phyloP scores from a whole-genome alignment of 2,329 filamentous ascomycete species.

The Xylogone sp. region DNA sequence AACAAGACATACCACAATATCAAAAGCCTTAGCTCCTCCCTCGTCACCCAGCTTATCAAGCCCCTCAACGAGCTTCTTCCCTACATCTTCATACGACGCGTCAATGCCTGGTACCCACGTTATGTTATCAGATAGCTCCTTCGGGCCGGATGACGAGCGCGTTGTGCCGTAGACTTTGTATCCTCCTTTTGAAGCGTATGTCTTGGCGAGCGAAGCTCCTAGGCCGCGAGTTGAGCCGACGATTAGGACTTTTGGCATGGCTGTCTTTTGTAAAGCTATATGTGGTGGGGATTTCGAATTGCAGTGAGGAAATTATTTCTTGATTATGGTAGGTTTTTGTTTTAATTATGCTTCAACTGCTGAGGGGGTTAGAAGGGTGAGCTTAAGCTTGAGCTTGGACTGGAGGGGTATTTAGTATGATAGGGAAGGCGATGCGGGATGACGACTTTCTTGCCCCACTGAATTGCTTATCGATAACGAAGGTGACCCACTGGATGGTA shows the following conservation, averaged over 20 bases:
- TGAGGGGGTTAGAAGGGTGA: no score
- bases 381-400: no score
- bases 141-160: constrained; percentile 42
- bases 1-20: constrained; percentile 37
- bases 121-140: constrained; percentile 37
- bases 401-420: no score
- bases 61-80: constrained; percentile 41
- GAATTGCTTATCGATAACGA: background rate
- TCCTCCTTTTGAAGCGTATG: constrained; percentile 46
- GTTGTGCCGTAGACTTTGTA: constrained; percentile 58
- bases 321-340: no score
- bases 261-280: no score
- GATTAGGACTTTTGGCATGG: constrained; percentile 52
- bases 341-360: no score
- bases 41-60: constrained; percentile 30
- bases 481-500: background rate
- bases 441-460: background rate
- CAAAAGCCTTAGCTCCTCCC: constrained; percentile 32
- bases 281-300: no score
- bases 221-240: constrained; percentile 67
- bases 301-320: no score
- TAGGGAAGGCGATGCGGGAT: no score
- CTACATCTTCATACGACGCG: constrained; percentile 44
- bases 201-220: constrained; percentile 55
- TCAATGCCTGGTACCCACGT: constrained; percentile 59